phyloP scores from a whole-genome alignment of 495 filamentous ascomycete species.

The Aspergillus incahuasiensis region DNA sequence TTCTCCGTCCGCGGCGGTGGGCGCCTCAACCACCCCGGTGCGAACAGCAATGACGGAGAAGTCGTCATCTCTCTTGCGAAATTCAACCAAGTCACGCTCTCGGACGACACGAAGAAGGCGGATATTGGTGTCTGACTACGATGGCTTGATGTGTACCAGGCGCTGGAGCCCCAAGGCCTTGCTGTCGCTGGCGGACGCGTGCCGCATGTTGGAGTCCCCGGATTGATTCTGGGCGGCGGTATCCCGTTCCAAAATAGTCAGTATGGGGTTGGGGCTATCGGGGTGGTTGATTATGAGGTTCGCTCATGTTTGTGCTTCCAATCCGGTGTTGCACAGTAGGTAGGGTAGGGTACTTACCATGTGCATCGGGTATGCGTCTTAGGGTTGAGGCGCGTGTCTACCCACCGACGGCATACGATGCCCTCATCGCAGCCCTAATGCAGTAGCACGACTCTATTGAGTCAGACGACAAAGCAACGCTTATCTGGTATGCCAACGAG shows the following conservation, averaged over 20 bases:
- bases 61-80: not conserved
- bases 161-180: not conserved
- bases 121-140: constrained; percentile 2
- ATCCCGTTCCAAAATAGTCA: constrained; percentile 10
- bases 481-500: constrained; percentile 7
- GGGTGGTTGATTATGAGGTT: constrained; percentile 9
- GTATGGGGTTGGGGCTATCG: constrained; percentile 8
- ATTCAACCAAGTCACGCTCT: constrained; percentile 1
- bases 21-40: constrained; percentile 12
- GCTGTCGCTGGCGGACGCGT: constrained; percentile 10
- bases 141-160: constrained; percentile 7
- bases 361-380: no score
- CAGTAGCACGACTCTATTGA: constrained; percentile 6
- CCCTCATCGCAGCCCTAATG: constrained; percentile 36
- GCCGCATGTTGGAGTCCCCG: constrained; percentile 3
- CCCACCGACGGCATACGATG: constrained; percentile 20
- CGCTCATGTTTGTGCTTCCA: constrained; percentile 35
- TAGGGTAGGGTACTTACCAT: no score
- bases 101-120: not conserved
- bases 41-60: constrained; percentile 11
- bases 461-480: not conserved
- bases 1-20: constrained; percentile 18
- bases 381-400: constrained; percentile 30
- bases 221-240: constrained; percentile 6
- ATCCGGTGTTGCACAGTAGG: no score